phyloP scores from a whole-genome alignment of 177 flowering plant species.

The Vitis hybrid region DNA sequence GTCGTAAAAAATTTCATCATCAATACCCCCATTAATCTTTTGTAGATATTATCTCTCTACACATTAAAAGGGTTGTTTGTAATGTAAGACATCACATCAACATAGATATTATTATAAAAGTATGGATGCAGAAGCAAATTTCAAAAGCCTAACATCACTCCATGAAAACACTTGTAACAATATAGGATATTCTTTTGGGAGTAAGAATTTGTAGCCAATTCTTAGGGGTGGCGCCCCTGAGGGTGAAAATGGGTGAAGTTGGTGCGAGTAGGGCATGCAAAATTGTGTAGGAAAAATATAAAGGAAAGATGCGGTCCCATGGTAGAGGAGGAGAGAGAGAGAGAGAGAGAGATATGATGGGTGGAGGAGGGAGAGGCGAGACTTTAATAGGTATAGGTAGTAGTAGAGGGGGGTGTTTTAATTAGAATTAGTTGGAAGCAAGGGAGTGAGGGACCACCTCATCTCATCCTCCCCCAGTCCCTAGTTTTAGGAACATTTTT shows the following conservation, averaged over 20 bases:
- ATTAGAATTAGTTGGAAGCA: constrained; percentile 46
- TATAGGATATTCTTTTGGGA: too few species aligned
- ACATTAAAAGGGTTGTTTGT: too few species aligned
- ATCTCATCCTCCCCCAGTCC: constrained; percentile 34
- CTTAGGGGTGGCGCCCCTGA: too few species aligned
- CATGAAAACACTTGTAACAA: too few species aligned
- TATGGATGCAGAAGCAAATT: too few species aligned
- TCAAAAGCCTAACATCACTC: too few species aligned
- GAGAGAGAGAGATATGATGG: constrained; percentile 15
- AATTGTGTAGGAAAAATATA: constrained; percentile 1
- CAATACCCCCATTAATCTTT: too few species aligned
- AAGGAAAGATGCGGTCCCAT: constrained; percentile 18
- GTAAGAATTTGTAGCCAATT: too few species aligned
- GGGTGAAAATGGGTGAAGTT: not conserved
- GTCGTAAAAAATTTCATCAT: too few species aligned
- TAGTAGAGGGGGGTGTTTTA: constrained; percentile 16
- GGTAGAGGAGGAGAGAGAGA: constrained; percentile 3
- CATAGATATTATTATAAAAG: too few species aligned
- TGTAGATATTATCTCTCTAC: too few species aligned
- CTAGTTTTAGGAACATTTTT: constrained; percentile 40
- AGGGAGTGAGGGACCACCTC: constrained; percentile 61
- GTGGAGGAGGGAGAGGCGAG: constrained; percentile 6
- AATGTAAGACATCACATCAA: too few species aligned
- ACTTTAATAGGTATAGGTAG: constrained; percentile 31
- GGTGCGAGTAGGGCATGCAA: not conserved